phyloP scores from a whole-genome alignment of 2,329 filamentous ascomycete species.

The Tolypocladium endophyticum region DNA sequence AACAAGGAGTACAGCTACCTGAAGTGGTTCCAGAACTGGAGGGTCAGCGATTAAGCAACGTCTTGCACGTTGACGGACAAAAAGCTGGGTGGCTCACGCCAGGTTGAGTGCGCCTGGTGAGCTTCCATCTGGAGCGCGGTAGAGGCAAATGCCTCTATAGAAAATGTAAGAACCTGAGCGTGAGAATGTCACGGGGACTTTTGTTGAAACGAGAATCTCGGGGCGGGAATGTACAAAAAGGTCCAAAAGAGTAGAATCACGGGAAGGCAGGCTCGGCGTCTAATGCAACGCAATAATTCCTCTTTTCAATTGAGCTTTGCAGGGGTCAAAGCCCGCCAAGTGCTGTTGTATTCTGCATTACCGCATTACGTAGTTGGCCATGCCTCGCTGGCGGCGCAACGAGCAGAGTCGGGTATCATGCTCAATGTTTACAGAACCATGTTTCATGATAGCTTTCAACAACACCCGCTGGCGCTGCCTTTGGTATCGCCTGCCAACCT shows the following conservation, averaged over 20 bases:
- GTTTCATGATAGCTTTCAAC: slow-evolving; percentile 18
- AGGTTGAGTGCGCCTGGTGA: background rate
- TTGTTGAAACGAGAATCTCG: slow-evolving; percentile 7
- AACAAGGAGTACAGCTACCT: slow-evolving; percentile 81
- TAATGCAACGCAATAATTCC: slow-evolving; percentile 19
- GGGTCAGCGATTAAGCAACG: slow-evolving; percentile 53
- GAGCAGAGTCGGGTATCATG: slow-evolving; percentile 17
- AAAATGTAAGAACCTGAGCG: slow-evolving; percentile 6
- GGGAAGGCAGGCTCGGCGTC: slow-evolving; percentile 12
- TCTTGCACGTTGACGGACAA: slow-evolving; percentile 1
- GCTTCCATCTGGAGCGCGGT: background rate
- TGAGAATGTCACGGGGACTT: slow-evolving; percentile 7
- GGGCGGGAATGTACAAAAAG: slow-evolving; percentile 12
- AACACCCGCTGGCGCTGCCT: slow-evolving; percentile 33
- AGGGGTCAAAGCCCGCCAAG: background rate
- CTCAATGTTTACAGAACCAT: background rate
- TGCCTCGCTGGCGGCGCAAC: background rate
- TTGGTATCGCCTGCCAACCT: slow-evolving; percentile 31
- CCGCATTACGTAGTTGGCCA: background rate
- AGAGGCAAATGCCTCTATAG: background rate
- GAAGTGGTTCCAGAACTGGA: slow-evolving; percentile 89
- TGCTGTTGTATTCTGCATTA: background rate
- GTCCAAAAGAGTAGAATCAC: slow-evolving; percentile 8
- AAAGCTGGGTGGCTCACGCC: background rate
- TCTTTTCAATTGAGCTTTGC: slow-evolving; percentile 3